phyloP scores from a whole-genome alignment of 805 yeast species.

The Schwanniomyces occidentalis region DNA sequence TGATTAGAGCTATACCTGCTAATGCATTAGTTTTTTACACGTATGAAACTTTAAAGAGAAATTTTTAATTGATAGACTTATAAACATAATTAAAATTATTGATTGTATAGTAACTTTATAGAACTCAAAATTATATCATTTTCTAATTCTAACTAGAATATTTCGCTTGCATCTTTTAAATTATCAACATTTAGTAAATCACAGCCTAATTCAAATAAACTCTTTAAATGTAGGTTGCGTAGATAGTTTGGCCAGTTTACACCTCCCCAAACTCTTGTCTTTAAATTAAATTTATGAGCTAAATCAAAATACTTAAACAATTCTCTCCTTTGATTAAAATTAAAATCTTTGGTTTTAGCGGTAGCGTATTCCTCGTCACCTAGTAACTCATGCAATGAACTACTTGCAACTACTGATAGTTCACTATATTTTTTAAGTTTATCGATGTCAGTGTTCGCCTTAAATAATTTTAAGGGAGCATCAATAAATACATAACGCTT shows the following conservation, averaged over 20 bases:
- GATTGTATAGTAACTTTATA: slow-evolving; percentile 3
- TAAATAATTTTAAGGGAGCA: slow-evolving; percentile 46
- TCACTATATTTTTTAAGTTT: slow-evolving; percentile 23
- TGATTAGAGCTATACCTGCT: slow-evolving; percentile 83
- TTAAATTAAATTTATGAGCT: slow-evolving; percentile 53
- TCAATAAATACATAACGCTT: slow-evolving; percentile 50
- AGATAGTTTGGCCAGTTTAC: slow-evolving; percentile 61
- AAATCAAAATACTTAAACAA: slow-evolving; percentile 27
- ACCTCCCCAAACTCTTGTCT: slow-evolving; percentile 71
- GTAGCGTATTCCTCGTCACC: slow-evolving; percentile 18
- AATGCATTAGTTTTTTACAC: slow-evolving; percentile 83
- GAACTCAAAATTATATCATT: not conserved
- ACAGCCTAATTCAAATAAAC: slow-evolving; percentile 46
- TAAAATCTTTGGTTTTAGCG: slow-evolving; percentile 27
- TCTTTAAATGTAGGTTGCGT: slow-evolving; percentile 50
- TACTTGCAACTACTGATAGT: slow-evolving; percentile 43
- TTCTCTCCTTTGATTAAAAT: slow-evolving; percentile 25
- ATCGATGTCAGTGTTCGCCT: slow-evolving; percentile 18
- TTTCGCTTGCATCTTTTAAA: slow-evolving; percentile 38
- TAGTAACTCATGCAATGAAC: slow-evolving; percentile 37
- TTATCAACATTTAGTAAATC: slow-evolving; percentile 69
- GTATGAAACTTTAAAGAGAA: slow-evolving; percentile 62
- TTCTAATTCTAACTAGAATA: slow-evolving; percentile 8
- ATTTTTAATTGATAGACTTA: slow-evolving; percentile 14
- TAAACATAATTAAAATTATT: slow-evolving; percentile 1